Conservation (phyloP, 2,329 filamentous ascomycete genomes). For the Colletotrichum zoysiae region DNA sequence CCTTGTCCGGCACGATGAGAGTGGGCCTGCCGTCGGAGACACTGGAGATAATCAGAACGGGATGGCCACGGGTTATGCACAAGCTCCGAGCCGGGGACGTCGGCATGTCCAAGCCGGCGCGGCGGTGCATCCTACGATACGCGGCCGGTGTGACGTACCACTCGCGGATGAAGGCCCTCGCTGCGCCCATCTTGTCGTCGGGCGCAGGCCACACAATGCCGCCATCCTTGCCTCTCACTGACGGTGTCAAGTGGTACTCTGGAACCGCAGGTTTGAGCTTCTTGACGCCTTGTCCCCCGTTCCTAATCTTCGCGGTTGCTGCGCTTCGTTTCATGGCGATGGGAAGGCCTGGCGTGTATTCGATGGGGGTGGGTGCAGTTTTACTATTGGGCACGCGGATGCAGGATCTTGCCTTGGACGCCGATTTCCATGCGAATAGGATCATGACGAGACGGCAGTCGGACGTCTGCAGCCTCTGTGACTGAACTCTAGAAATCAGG, state of each 20-base stretch:
- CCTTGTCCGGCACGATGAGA: conserved; percentile 76
- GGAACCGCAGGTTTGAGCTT: conserved; percentile 48
- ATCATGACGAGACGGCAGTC: background rate
- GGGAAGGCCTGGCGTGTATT: background rate
- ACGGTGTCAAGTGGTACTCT: conserved; percentile 59
- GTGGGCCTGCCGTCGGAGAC: conserved; percentile 63
- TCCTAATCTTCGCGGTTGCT: conserved; percentile 3
- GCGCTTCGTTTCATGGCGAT: conserved; percentile 30
- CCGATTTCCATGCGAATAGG: background rate
- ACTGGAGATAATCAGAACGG: conserved; percentile 52
- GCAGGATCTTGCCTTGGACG: background rate
- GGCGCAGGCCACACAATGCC: conserved; percentile 73
- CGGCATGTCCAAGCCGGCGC: background rate
- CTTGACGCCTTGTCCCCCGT: background rate
- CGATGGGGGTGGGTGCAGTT: background rate
- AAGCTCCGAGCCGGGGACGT: background rate
- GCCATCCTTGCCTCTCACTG: conserved; percentile 57
- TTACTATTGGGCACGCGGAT: background rate
- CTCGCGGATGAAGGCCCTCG: conserved; percentile 67
- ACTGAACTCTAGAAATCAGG: background rate
- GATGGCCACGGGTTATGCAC: background rate
- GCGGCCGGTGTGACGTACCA: conserved; percentile 58
- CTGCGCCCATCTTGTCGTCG: conserved; percentile 64
- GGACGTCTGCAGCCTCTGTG: background rate
- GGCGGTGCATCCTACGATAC: background rate